These are phyloP conservation scores for Toxoplasma gondii DNA, from an alignment of 169 alveolate species.

Conservation along the genomic window DNA sequence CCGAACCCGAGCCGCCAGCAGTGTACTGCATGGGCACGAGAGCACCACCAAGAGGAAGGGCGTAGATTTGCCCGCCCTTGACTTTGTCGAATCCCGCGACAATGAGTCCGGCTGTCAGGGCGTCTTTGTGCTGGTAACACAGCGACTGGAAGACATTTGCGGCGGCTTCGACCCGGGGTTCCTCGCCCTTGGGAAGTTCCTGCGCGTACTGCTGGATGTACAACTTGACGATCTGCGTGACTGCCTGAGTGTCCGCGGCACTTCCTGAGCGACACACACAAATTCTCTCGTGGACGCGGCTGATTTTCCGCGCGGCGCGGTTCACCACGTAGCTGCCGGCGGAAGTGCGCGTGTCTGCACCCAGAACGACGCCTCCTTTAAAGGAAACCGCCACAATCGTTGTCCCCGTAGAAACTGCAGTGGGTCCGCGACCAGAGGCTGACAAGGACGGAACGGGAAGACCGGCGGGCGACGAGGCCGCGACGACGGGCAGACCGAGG, in stretches of 20 bases:
- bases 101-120: conserved; percentile 87
- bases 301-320: conserved; percentile 92
- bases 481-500: conserved; percentile 15
- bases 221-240: conserved; percentile 83
- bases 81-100: conserved; percentile 91
- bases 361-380: conserved; percentile 92
- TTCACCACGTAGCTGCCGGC: conserved; percentile 91
- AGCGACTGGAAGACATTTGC: conserved; percentile 77
- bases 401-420: conserved; percentile 84
- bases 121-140: conserved; percentile 86
- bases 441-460: not conserved
- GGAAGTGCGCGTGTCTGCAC: conserved; percentile 95
- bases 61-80: conserved; percentile 83
- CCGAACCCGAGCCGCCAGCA: conserved; percentile 93
- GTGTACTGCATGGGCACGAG: conserved; percentile 82
- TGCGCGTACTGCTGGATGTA: conserved; percentile 83
- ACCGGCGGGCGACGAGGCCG: not conserved
- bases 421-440: not conserved
- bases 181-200: conserved; percentile 77
- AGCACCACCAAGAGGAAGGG: conserved; percentile 92
- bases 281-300: conserved; percentile 83
- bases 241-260: conserved; percentile 94
- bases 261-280: conserved; percentile 93
- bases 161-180: conserved; percentile 77
- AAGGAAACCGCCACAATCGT: conserved; percentile 91